Evolutionary conservation across 805 yeast species (phyloP).

Genomic region (Candida mattraensis): DNA sequence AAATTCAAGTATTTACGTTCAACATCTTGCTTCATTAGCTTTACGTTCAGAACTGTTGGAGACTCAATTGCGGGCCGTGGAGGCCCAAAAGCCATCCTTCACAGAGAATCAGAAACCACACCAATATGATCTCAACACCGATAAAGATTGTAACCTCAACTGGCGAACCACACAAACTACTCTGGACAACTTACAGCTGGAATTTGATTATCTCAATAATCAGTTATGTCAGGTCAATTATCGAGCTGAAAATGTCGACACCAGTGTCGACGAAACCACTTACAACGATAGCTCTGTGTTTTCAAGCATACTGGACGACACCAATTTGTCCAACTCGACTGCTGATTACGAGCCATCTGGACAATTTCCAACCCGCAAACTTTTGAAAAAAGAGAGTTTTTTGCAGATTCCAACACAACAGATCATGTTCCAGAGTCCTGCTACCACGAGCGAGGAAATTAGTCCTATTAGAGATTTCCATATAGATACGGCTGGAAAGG

Average conservation of each 20-base stretch:
- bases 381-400: constrained; percentile 33
- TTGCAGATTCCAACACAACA: constrained; percentile 17
- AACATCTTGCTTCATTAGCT: constrained; percentile 33
- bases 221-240: constrained; percentile 26
- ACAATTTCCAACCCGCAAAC: too few species aligned
- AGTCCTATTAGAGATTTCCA: constrained; percentile 19
- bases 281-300: constrained; percentile 14
- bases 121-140: constrained; percentile 21
- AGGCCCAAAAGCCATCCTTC: constrained; percentile 23
- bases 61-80: constrained; percentile 32
- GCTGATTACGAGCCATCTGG: too few species aligned
- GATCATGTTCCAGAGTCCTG: constrained; percentile 11
- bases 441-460: constrained; percentile 4
- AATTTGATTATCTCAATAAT: constrained; percentile 37
- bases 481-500: constrained; percentile 10
- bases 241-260: constrained; percentile 1
- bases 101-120: constrained; percentile 21
- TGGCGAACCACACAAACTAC: constrained; percentile 49
- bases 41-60: constrained; percentile 36
- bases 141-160: constrained; percentile 38
- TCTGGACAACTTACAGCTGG: constrained; percentile 42
- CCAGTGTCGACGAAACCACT: constrained; percentile 2
- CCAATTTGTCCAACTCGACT: too few species aligned
- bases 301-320: too few species aligned
- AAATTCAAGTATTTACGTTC: constrained; percentile 29